These are phyloP conservation scores for Cicer yamashitae DNA, from an alignment of 306 rosid genomes.

Conservation along the genomic window DNA sequence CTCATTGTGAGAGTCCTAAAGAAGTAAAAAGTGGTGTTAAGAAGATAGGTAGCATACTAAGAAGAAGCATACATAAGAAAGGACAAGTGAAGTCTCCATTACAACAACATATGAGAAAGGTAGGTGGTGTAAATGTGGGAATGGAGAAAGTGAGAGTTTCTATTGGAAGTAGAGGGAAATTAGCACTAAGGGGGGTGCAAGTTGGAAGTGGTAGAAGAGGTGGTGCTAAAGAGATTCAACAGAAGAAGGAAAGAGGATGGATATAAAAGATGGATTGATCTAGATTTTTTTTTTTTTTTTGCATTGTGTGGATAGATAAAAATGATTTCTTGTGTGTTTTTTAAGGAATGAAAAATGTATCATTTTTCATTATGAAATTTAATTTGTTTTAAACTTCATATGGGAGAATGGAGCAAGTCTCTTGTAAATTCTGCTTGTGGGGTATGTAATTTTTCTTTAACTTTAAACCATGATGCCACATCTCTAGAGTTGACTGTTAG, in stretches of 20 bases:
- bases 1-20: slow-evolving; percentile 74
- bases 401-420: not conserved
- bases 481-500: slow-evolving; percentile 10
- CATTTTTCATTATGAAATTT: slow-evolving; percentile 31
- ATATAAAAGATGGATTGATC: slow-evolving; percentile 40
- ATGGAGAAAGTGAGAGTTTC: slow-evolving; percentile 89
- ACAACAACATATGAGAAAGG: slow-evolving; percentile 75
- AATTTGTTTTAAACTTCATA: not conserved
- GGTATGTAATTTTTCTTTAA: slow-evolving; percentile 5
- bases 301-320: slow-evolving; percentile 51
- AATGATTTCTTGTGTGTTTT: slow-evolving; percentile 49
- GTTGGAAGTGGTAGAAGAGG: slow-evolving; percentile 62
- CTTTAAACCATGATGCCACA: slow-evolving; percentile 11
- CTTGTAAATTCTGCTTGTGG: slow-evolving; percentile 22
- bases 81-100: slow-evolving; percentile 68
- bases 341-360: slow-evolving; percentile 40
- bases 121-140: slow-evolving; percentile 83
- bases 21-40: slow-evolving; percentile 62
- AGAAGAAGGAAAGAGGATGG: slow-evolving; percentile 95
- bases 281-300: slow-evolving; percentile 16
- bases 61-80: slow-evolving; percentile 80
- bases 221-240: slow-evolving; percentile 65
- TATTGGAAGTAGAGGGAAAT: slow-evolving; percentile 81
- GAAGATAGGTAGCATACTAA: slow-evolving; percentile 68
- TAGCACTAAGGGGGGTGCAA: slow-evolving; percentile 70